Percentiles rank a stretch among this genome's conserved stretches.
phyloP scores from a whole-genome alignment of 352 stramenopile genomes.

The Phytophthora kernoviae region DNA sequence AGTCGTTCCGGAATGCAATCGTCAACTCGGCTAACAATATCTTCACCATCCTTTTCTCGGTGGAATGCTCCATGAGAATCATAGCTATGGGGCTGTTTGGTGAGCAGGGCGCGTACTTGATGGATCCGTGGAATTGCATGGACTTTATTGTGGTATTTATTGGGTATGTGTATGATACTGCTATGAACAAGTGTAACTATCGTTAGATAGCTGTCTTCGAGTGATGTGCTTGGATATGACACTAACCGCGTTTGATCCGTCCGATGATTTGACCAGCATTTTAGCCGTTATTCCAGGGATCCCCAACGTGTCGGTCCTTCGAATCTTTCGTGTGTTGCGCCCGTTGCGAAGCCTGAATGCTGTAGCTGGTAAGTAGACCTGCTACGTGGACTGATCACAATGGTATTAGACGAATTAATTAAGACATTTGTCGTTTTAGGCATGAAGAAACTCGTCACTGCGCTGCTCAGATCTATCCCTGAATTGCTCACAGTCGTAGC shows the following conservation, averaged over 20 bases:
- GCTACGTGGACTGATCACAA: background rate
- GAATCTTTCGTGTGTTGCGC: slow-evolving; percentile 66
- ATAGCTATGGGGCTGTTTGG: slow-evolving; percentile 81
- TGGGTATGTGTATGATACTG: slow-evolving; percentile 44
- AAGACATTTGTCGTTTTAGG: slow-evolving; percentile 28
- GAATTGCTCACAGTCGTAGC: slow-evolving; percentile 80
- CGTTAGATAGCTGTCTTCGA: too few relatives aligned
- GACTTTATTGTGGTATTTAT: slow-evolving; percentile 91
- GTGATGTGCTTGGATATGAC: too few relatives aligned
- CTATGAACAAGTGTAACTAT: background rate
- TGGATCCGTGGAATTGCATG: slow-evolving; percentile 90
- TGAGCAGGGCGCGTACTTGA: slow-evolving; percentile 78
- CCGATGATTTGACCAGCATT: slow-evolving; percentile 35
- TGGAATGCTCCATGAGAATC: slow-evolving; percentile 92
- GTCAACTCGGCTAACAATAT: slow-evolving; percentile 61
- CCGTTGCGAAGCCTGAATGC: slow-evolving; percentile 65
- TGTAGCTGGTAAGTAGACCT: slow-evolving; percentile 44
- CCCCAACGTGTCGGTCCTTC: slow-evolving; percentile 62
- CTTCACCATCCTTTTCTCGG: slow-evolving; percentile 77
- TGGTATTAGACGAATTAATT: background rate
- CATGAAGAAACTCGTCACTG: slow-evolving; percentile 79
- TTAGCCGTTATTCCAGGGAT: slow-evolving; percentile 68
- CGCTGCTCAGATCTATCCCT: slow-evolving; percentile 78
- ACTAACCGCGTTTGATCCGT: background rate
- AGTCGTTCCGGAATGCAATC: slow-evolving; percentile 56